These are phyloP conservation scores for Amyloporia xantha DNA, from an alignment of 768 basidiomycete genomes.

Conservation along the genomic window DNA sequence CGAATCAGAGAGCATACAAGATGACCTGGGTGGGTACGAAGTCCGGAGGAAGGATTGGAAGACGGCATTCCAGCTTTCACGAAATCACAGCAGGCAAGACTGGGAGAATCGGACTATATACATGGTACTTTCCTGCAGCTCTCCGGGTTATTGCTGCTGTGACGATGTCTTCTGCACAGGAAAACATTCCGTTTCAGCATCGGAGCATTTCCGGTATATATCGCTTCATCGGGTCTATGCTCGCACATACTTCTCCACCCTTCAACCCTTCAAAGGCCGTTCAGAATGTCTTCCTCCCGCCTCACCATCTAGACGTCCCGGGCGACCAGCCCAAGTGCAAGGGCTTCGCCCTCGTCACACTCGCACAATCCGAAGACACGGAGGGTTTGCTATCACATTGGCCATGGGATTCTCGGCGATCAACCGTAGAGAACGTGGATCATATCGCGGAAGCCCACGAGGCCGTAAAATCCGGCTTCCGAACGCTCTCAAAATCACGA, in stretches of 20 bases:
- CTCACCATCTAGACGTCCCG: constrained; percentile 57
- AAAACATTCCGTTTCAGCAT: constrained; percentile 56
- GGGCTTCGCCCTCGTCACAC: constrained; percentile 68
- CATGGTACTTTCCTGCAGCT: constrained; percentile 37
- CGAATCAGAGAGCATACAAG: constrained; percentile 18
- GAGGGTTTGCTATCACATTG: constrained; percentile 41
- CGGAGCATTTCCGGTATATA: constrained; percentile 45
- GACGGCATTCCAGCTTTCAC: constrained; percentile 14
- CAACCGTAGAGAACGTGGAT: not conserved
- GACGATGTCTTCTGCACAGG: constrained; percentile 35
- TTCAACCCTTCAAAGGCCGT: constrained; percentile 21
- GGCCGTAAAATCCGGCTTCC: constrained; percentile 53
- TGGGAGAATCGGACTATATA: constrained; percentile 68
- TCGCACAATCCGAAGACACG: constrained; percentile 35
- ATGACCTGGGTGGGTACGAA: constrained; percentile 53
- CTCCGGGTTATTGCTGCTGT: not conserved
- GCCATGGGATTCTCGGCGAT: constrained; percentile 47
- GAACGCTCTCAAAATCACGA: constrained; percentile 43
- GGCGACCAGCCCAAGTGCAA: constrained; percentile 53
- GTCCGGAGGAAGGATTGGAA: constrained; percentile 48
- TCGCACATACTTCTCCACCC: constrained; percentile 14
- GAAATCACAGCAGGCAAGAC: constrained; percentile 31
- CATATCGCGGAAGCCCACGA: constrained; percentile 25
- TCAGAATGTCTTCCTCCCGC: constrained; percentile 51
- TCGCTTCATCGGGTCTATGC: constrained; percentile 36